These are phyloP conservation scores for Pythium utonaiense DNA, from an alignment of 352 stramenopile genomes.

Conservation along the genomic window DNA sequence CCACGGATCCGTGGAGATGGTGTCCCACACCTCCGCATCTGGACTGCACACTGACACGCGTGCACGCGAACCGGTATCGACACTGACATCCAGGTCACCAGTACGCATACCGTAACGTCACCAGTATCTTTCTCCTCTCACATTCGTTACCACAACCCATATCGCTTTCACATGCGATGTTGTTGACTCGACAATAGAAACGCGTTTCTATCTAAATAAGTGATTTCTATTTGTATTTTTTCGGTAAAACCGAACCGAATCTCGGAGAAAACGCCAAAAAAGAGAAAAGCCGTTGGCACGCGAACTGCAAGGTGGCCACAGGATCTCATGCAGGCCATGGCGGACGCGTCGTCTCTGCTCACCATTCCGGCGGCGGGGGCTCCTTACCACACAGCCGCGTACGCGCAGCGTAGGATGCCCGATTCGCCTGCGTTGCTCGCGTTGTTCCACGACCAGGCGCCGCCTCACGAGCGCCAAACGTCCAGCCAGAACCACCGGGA, in stretches of 20 bases:
- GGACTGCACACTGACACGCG: neutral
- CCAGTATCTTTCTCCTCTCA: conserved; percentile 22
- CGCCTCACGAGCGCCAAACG: neutral
- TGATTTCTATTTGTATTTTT: conserved; percentile 4
- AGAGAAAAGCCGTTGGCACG: neutral
- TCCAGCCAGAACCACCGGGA: neutral
- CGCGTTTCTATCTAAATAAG: neutral
- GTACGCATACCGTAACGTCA: conserved; percentile 6
- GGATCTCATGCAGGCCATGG: conserved; percentile 8
- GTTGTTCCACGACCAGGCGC: conserved; percentile 6
- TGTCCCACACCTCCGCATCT: neutral
- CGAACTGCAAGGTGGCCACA: neutral
- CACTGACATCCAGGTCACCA: too few species aligned
- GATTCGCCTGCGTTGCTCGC: conserved; percentile 14
- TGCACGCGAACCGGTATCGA: neutral
- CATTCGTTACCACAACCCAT: conserved; percentile 2
- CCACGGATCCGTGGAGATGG: neutral
- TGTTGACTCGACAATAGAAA: neutral
- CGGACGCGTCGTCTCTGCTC: conserved; percentile 7
- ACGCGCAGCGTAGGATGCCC: conserved; percentile 18
- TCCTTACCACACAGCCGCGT: neutral
- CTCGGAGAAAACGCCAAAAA: neutral
- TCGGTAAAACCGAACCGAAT: conserved; percentile 2
- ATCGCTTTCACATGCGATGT: conserved; percentile 1
- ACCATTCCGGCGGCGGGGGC: neutral